These are phyloP conservation scores for Phlebopus sp. DNA, from an alignment of 1,284 basidiomycete species.

Conservation along the genomic window DNA sequence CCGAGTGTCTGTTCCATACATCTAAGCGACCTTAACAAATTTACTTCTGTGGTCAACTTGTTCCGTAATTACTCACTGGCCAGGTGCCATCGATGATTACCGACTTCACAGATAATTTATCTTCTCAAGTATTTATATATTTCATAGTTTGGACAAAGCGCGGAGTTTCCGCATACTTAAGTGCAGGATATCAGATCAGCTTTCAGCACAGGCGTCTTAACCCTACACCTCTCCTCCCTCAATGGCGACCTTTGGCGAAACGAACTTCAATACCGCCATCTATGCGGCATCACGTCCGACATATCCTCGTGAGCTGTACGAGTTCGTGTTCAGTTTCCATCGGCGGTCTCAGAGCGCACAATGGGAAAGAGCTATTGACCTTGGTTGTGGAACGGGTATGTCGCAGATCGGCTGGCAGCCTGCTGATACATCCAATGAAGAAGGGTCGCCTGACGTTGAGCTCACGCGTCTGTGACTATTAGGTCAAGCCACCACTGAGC, in stretches of 20 bases:
- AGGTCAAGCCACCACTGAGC: slow-evolving; percentile 66
- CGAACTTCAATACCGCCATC: slow-evolving; percentile 52
- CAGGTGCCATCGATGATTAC: too few relatives aligned
- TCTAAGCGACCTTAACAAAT: too few relatives aligned
- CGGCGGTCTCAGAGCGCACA: slow-evolving; percentile 33
- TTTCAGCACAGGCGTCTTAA: too few relatives aligned
- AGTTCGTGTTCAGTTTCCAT: slow-evolving; percentile 59
- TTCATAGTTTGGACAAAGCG: too few relatives aligned
- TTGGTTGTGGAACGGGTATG: slow-evolving; percentile 82
- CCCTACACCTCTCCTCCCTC: not conserved
- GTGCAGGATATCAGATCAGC: too few relatives aligned
- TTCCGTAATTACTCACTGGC: too few relatives aligned
- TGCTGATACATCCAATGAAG: too few relatives aligned
- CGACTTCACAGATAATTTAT: too few relatives aligned
- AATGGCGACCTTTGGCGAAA: slow-evolving; percentile 67
- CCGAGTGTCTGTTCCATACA: too few relatives aligned
- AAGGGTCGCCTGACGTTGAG: slow-evolving; percentile 31
- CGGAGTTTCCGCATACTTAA: not conserved
- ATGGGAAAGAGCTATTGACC: slow-evolving; percentile 62
- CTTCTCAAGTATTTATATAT: too few relatives aligned
- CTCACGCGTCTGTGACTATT: slow-evolving; percentile 44
- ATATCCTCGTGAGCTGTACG: slow-evolving; percentile 62
- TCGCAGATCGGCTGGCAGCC: slow-evolving; percentile 14
- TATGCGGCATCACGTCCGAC: slow-evolving; percentile 65
- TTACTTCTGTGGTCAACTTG: too few relatives aligned